Evolutionary conservation across 768 basidiomycete species (phyloP).

Genomic region (Hericium rajendrae): DNA sequence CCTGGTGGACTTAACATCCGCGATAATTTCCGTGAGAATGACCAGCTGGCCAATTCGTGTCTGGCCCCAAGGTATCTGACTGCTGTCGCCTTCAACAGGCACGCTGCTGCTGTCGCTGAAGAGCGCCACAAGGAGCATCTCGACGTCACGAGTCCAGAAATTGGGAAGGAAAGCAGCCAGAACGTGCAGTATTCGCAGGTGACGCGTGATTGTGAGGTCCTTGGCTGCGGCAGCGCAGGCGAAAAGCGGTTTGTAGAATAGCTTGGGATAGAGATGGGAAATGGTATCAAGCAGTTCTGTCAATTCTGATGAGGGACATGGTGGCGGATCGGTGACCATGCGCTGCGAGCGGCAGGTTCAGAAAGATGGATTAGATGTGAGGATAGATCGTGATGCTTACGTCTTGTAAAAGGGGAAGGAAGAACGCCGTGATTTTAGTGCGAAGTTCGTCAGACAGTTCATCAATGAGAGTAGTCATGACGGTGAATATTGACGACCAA

Average conservation of each 20-base stretch:
- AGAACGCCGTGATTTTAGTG: conserved; percentile 27
- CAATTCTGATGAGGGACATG: conserved; percentile 35
- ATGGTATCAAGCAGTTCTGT: conserved; percentile 41
- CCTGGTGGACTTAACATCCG: conserved; percentile 35
- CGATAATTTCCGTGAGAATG: conserved; percentile 53
- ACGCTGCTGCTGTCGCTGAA: conserved; percentile 36
- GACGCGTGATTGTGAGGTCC: conserved; percentile 46
- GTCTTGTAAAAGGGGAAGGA: conserved; percentile 40
- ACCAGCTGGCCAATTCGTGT: conserved; percentile 55
- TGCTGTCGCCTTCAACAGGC: conserved; percentile 9
- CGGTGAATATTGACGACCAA: conserved; percentile 33
- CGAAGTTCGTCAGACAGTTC: conserved; percentile 39
- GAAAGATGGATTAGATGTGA: background rate
- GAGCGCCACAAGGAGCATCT: conserved; percentile 66
- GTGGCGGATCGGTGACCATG: conserved; percentile 43
- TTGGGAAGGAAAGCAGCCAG: conserved; percentile 46
- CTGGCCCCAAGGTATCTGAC: conserved; percentile 29
- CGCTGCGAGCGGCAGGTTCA: conserved; percentile 23
- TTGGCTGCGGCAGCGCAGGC: conserved; percentile 57
- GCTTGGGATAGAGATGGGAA: conserved; percentile 43
- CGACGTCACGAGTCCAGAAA: conserved; percentile 59
- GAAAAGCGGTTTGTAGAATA: conserved; percentile 69
- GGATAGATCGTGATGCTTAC: conserved; percentile 24
- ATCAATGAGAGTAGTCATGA: conserved; percentile 34
- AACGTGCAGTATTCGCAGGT: conserved; percentile 44